Conservation (phyloP, 2,329 filamentous ascomycete genomes). For the Monosporascus sp. region DNA sequence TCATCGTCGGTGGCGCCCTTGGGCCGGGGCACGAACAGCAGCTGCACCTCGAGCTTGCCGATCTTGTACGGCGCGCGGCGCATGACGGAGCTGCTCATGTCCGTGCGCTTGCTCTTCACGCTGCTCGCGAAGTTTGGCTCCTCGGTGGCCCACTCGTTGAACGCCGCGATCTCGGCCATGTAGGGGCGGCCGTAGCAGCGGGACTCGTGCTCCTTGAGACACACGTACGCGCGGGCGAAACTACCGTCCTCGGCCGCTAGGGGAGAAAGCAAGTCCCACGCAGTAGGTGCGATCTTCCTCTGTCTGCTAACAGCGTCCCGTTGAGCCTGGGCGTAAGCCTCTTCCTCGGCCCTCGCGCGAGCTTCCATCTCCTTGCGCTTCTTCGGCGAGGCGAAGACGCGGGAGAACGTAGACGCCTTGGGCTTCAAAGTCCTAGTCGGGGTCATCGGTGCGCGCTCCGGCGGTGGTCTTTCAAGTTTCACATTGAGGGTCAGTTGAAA, state of each 20-base stretch:
- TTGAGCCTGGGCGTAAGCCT: slow-evolving; percentile 60
- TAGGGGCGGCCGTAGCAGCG: slow-evolving; percentile 85
- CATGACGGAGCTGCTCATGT: slow-evolving; percentile 59
- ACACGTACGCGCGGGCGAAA: slow-evolving; percentile 90
- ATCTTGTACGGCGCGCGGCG: slow-evolving; percentile 93
- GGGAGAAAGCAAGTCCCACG: slow-evolving; percentile 83
- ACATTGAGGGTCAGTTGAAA: slow-evolving; percentile 97
- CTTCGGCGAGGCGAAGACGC: slow-evolving; percentile 89
- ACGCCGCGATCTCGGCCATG: slow-evolving; percentile 84
- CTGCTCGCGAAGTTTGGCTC: slow-evolving; percentile 73
- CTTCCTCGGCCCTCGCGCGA: slow-evolving; percentile 75
- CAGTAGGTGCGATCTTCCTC: slow-evolving; percentile 58
- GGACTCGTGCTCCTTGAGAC: slow-evolving; percentile 85
- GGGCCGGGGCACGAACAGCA: slow-evolving; percentile 90
- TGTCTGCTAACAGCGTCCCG: slow-evolving; percentile 61
- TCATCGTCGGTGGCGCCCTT: slow-evolving; percentile 84
- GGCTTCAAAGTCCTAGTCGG: slow-evolving; percentile 60
- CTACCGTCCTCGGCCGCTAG: slow-evolving; percentile 87
- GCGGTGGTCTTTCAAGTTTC: slow-evolving; percentile 78
- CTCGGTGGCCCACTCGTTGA: slow-evolving; percentile 98
- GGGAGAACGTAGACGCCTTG: slow-evolving; percentile 85
- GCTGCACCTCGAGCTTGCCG: slow-evolving; percentile 87
- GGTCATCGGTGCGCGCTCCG: slow-evolving; percentile 47
- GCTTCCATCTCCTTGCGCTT: slow-evolving; percentile 94
- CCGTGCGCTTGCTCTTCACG: slow-evolving; percentile 82